Base-by-base conservation (phyloP, 192 early-diverging fungal species). In the Dissophora ornata region DNA sequence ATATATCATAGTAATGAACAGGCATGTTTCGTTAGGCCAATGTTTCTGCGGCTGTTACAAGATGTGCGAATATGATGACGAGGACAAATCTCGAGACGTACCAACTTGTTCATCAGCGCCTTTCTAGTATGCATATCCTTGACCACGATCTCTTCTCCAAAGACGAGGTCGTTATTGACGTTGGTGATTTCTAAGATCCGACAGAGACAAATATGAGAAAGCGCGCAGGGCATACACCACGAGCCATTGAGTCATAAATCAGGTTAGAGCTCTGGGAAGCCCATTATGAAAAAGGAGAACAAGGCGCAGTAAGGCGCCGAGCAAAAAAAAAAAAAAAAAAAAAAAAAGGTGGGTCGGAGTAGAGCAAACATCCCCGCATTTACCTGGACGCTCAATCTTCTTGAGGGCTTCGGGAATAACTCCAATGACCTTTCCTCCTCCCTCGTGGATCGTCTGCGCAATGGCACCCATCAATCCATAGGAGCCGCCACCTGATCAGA, bases 121-220 rank as follows among this genome's bases (percentile, higher is more conserved):
- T 97, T 97, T 68, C 95, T 87, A 33, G 88, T 82, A 45, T 95
- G 94, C 95, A 97, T 95, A 79, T 91, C 90, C 58, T 86, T 69
- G 16, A 96, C 95, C 8, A 90, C 32, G 30, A 90, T 71, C 53
- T 83, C 79, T 46, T 81, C 83, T 24, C 89, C 86, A 38, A 77
- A 66, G 4, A 84, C 45, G 21, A 71, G 46, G 0, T 60, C 57
- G 45, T 82, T 80, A 16, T 62, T 67, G 21, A 48, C 58, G 22
- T 51, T 45, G 19, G 63, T 32, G 32, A 57, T 47, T 26, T 59
- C 57, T 62, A 40, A 30, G 16, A 11, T 16, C 49, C 40, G 19
- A 33, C 36, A 36, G 13, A 40, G 30, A 38, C n/a, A 64, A 44
- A 42, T 7, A 50, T 6, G 40, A n/a, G n/a, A n/a, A n/a, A 2